phyloP scores from a whole-genome alignment of 768 basidiomycete species.

The Pisolithus marmoratus region DNA sequence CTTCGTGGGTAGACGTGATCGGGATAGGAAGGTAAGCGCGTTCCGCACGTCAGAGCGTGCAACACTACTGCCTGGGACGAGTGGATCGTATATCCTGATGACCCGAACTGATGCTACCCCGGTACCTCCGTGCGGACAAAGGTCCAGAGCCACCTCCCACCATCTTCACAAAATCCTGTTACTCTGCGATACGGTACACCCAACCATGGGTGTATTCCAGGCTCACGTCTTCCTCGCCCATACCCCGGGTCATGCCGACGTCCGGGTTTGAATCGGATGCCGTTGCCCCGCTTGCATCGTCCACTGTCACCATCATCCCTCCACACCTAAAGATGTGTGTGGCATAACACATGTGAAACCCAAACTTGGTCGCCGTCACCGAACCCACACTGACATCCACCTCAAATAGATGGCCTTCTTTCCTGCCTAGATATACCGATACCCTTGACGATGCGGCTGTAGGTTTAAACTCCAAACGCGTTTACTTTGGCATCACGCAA shows the following conservation, averaged over 20 bases:
- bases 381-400: constrained; percentile 62
- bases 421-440: constrained; percentile 80
- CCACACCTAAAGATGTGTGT: constrained; percentile 70
- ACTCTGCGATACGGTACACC: constrained; percentile 68
- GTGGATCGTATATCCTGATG: constrained; percentile 76
- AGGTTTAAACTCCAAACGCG: constrained; percentile 73
- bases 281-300: constrained; percentile 79
- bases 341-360: constrained; percentile 62
- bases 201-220: constrained; percentile 47
- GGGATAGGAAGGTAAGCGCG: constrained; percentile 64
- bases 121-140: constrained; percentile 48
- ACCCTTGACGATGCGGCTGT: constrained; percentile 48
- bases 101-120: constrained; percentile 52
- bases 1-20: constrained; percentile 81
- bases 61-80: constrained; percentile 51
- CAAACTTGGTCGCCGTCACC: constrained; percentile 51
- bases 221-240: constrained; percentile 33
- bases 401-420: constrained; percentile 84
- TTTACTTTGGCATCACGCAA: constrained; percentile 66
- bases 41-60: constrained; percentile 72
- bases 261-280: constrained; percentile 61
- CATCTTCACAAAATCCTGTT: constrained; percentile 73
- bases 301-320: constrained; percentile 69
- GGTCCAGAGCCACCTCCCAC: constrained; percentile 83
- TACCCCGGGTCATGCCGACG: constrained; percentile 14